Evolutionary conservation across 2,329 filamentous ascomycete species (phyloP).

Genomic region (Meredithiella fracta): DNA sequence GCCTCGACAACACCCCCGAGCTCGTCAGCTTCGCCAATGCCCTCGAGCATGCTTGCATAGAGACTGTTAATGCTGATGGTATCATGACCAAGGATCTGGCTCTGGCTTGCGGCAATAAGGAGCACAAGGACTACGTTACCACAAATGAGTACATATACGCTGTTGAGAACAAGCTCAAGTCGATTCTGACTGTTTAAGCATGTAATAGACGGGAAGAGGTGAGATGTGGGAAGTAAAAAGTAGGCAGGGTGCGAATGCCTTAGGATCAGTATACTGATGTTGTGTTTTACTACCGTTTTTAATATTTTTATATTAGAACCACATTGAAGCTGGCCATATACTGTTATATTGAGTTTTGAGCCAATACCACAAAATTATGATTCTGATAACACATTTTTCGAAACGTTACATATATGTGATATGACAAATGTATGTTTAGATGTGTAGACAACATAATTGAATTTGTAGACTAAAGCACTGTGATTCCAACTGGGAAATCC

Average conservation of each 20-base stretch:
- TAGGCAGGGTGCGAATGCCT: not conserved
- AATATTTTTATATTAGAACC: not conserved
- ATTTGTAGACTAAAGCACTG: not conserved
- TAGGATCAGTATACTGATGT: constrained; percentile 7
- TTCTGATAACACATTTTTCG: too few relatives aligned
- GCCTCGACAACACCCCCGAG: constrained; percentile 84
- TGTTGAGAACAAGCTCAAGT: constrained; percentile 79
- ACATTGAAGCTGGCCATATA: not conserved
- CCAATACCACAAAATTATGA: not conserved
- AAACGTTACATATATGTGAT: too few relatives aligned
- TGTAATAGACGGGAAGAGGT: not conserved
- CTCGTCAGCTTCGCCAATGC: constrained; percentile 79
- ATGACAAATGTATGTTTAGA: too few relatives aligned
- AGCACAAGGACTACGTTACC: constrained; percentile 71
- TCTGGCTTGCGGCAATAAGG: constrained; percentile 81
- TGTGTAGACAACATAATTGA: not conserved
- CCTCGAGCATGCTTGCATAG: constrained; percentile 82
- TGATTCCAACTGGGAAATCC: not conserved
- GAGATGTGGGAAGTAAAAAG: not conserved
- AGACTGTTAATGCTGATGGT: constrained; percentile 82
- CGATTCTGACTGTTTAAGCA: constrained; percentile 31
- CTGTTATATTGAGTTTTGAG: not conserved
- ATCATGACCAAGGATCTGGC: constrained; percentile 99
- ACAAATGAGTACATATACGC: constrained; percentile 83
- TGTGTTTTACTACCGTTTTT: constrained; percentile 5